A percentile compares a stretch with the other conserved stretches of the same genome.
These are phyloP conservation scores for Heliamphora pulchella DNA, from an alignment of 179 eudicot genomes.

Conservation along the genomic window DNA sequence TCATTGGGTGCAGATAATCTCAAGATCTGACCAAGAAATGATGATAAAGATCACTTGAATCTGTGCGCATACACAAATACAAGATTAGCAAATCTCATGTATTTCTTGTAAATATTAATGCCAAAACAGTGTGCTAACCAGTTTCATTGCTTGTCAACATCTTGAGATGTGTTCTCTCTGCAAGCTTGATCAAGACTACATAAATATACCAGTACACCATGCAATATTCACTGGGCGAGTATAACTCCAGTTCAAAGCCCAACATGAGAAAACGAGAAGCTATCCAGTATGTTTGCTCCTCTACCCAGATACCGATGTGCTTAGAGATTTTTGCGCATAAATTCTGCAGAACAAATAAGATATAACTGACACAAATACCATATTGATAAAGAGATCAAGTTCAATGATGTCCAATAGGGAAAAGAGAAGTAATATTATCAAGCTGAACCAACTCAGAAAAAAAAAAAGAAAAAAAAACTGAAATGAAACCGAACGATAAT, in stretches of 20 bases:
- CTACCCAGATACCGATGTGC: constrained; percentile 81
- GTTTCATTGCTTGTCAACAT: constrained; percentile 45
- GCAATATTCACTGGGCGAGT: constrained; percentile 80
- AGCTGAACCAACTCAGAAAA: not conserved
- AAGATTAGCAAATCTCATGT: not conserved
- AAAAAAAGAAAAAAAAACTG: no score
- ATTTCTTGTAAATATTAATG: not conserved
- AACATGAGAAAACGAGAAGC: constrained; percentile 74
- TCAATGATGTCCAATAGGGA: not conserved
- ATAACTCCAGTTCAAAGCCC: constrained; percentile 89
- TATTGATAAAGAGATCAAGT: constrained; percentile 1
- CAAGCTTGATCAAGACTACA: constrained; percentile 75
- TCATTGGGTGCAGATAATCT: constrained; percentile 1
- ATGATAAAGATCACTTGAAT: not conserved
- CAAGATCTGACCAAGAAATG: not conserved
- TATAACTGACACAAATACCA: constrained; percentile 2
- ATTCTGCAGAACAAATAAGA: constrained; percentile 48
- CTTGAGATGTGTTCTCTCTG: constrained; percentile 82
- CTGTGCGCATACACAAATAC: not conserved
- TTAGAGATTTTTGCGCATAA: constrained; percentile 45
- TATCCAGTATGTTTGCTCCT: constrained; percentile 95
- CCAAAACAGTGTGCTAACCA: constrained; percentile 39
- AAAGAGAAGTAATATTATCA: not conserved
- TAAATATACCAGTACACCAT: constrained; percentile 98
- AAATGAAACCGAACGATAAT: no score